A percentile compares a stretch with the other conserved stretches of the same genome.
These are phyloP conservation scores for Mortierella sp. DNA, from an alignment of 371 early-diverging fungal species.

Conservation along the genomic window DNA sequence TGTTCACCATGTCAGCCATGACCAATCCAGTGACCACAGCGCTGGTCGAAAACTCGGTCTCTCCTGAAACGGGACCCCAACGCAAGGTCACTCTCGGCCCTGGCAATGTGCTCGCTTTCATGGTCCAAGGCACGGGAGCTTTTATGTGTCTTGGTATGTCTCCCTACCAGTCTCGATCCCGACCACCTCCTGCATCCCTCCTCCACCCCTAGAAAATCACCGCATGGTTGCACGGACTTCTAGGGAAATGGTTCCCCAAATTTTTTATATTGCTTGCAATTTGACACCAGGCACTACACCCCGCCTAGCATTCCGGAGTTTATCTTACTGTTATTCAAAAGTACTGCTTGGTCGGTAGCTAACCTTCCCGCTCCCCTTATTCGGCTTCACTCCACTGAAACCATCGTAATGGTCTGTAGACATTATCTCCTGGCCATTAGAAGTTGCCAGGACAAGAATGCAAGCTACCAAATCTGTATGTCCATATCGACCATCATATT, in stretches of 20 bases:
- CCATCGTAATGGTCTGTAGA: constrained; percentile 28
- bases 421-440: constrained; percentile 45
- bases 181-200: not conserved
- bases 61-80: constrained; percentile 11
- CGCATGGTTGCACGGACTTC: not conserved
- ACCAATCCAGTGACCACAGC: constrained; percentile 26
- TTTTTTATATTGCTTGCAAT: no score
- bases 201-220: not conserved
- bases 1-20: constrained; percentile 34
- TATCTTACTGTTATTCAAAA: no score
- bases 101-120: constrained; percentile 46
- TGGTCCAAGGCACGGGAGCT: constrained; percentile 48
- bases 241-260: no score
- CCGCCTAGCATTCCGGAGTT: no score
- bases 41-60: constrained; percentile 23
- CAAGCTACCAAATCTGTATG: constrained; percentile 47
- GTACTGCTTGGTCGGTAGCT: no score
- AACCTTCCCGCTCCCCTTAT: no score
- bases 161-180: not conserved
- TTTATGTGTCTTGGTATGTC: constrained; percentile 50
- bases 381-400: no score
- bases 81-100: constrained; percentile 46
- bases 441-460: constrained; percentile 51
- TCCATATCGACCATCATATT: not conserved
- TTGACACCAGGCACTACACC: not conserved